Conservation (phyloP, 768 basidiomycete species). For the Termitomyces sp. region DNA sequence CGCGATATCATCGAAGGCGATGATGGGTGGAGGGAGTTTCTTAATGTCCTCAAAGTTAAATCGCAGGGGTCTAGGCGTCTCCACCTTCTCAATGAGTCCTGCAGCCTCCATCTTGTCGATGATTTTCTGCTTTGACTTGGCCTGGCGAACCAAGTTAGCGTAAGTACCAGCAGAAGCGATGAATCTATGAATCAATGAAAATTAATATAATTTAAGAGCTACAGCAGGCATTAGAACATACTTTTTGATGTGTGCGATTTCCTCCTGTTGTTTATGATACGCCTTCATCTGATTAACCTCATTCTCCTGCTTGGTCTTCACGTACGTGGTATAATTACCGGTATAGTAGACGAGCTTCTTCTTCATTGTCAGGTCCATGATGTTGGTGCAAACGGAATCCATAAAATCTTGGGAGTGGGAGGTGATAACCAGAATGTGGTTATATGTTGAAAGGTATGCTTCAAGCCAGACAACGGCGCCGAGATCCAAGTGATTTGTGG, state of each 20-base stretch:
- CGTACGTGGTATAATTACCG: slow-evolving; percentile 97
- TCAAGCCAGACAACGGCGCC: slow-evolving; percentile 99
- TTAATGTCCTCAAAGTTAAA: slow-evolving; percentile 97
- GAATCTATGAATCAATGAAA: slow-evolving; percentile 46
- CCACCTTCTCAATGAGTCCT: slow-evolving; percentile 90
- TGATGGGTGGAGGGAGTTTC: slow-evolving; percentile 93
- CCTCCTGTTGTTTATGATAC: slow-evolving; percentile 96
- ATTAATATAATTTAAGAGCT: neutral
- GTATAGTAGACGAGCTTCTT: slow-evolving; percentile 94
- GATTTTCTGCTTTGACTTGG: slow-evolving; percentile 99
- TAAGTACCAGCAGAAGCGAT: slow-evolving; percentile 99
- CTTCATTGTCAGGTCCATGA: slow-evolving; percentile 91
- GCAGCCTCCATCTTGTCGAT: slow-evolving; percentile 99
- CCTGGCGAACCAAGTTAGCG: slow-evolving; percentile 97
- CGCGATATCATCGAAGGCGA: slow-evolving; percentile 92
- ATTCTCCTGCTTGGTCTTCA: slow-evolving; percentile 93
- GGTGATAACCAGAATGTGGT: slow-evolving; percentile 96
- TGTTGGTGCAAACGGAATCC: slow-evolving; percentile 95
- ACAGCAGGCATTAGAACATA: slow-evolving; percentile 26
- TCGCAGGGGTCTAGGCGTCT: slow-evolving; percentile 61
- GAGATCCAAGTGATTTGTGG: slow-evolving; percentile 90
- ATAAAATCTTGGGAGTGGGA: slow-evolving; percentile 99
- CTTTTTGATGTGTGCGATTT: slow-evolving; percentile 98
- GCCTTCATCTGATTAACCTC: slow-evolving; percentile 99
- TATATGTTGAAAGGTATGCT: slow-evolving; percentile 96